Base-by-base conservation (phyloP, 768 basidiomycete species). In the Trametes maxima region DNA sequence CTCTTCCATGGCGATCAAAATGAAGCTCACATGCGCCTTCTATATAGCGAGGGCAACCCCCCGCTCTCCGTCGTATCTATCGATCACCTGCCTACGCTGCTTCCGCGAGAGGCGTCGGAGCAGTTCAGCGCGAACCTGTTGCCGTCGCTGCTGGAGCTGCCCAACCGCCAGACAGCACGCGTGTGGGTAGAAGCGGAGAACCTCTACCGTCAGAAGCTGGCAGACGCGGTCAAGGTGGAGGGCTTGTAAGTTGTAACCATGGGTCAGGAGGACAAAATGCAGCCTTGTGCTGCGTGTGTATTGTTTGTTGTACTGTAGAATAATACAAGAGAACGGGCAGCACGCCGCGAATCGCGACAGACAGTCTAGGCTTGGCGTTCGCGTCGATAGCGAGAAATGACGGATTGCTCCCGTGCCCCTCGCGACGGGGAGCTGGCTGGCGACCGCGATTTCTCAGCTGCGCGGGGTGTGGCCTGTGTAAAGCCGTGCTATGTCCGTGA, bases 81-180 rank as follows among this genome's bases (percentile, higher is more conserved):
- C 63, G 97, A 98, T 76, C 96, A 98, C 72, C 80, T 98, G 64
- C 97, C 97, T 11, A 97, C 96, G 25, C 78, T 98, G 60, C 82
- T 99, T 37, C 97, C 97, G 22, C 83, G 97, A 50, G 97, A 99
- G 75, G 90, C 96, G 4, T 97, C 95, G 1, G 96, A 99, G 75
- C 95, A 97, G 70, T 98, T 98, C 78, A 95, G 93, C 69, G 67
- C 75, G 2, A 94, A 95, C 74, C 81, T 98, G 24, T 78, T 96
- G 36, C 94, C 95, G 8, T 90, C 93, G 6, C 75, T 98, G 63
- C 73, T 95, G 22, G 75, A 90, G 70, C 85, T 95, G 67, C 92
- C 92, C 0, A 72, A 85, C 54, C 78, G 91, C 52, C 66, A 79
- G 54, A 81, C 72, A 0, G 87, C 88, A 33, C 82, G 87, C 16